Evolutionary conservation across 306 rosid genomes (phyloP), one percentile per base, ranked within the genome.

Genomic region (Mucuna pruriens): DNA sequence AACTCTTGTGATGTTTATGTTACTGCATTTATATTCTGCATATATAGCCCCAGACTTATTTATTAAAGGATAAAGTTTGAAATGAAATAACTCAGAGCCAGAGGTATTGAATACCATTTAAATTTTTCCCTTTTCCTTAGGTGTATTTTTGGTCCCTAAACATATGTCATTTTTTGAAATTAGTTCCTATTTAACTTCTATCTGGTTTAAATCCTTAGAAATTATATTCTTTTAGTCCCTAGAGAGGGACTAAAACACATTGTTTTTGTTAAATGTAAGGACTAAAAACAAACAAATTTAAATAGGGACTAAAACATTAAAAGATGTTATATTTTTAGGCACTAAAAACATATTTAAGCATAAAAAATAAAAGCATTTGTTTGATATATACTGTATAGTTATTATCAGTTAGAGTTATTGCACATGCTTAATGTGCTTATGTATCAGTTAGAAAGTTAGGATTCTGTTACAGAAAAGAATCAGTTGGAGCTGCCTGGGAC

Each of bases 11-110:
- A 44, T 36, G 7, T 42, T 29, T 1, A 29, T 29, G 31, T 29
- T 29, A 29, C 31, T 29, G 31, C 3, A 29, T 22, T 44, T 31
- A 81, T 75, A 57, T 63, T 51, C 36, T 77, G 75, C 51, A 62
- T 39, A 39, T 67, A 38, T 71, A n/a, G 63, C 40, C 74, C 11
- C 13, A 17, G 70, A 31, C 4, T n/a, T 55, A 55, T 22, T 49
- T 61, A 22, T 51, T 36, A 48, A 71, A 57, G 15, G 63, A 17
- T 9, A 72, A 60, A 23, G 52, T 49, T 80, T 36, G 44, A 45
- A 60, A 2, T 34, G 49, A n/a, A 45, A 76, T 29, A 34, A 69
- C 20, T 12, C 17, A 19, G 64, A 49, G 46, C 11, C 17, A 19
- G 64, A 49, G 46, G 9, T 22, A 34, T 23, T 38, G 31, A 75